Evolutionary conservation across 2,329 filamentous ascomycete genomes (phyloP), one percentile per base, ranked within the genome.

Genomic region (Fusarium anthophilum): DNA sequence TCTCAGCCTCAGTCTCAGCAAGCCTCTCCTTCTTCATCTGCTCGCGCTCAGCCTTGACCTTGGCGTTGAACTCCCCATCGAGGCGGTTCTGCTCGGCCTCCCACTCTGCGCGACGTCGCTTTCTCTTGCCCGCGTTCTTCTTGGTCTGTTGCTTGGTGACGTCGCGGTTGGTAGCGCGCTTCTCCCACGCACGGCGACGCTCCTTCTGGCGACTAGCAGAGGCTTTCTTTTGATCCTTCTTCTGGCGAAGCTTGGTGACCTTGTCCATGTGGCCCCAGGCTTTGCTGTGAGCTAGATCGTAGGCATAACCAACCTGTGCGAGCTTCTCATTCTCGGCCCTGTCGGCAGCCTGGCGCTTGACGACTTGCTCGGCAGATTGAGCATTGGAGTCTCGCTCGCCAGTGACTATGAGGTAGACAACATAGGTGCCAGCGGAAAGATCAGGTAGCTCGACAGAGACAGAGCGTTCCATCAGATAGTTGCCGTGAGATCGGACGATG

Each of bases 261-360:
- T 86, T 85, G 61, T 88, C 83, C 72, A 88, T 77, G 38, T 89
- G 86, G 2, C 83, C 81, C 55, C 86, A 84, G 3, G 87, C 89
- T 79, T 91, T 91, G 81, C 84, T 87, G 75, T 91, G 89, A 0
- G 89, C 89, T 11, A 91, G 76, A 74, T 91, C 89, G 66, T 91
- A 91, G 0, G 89, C 86, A 43, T 86, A 84, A 6, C 89, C 89
- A 14, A 91, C 87, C 43, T 88, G 86, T 3, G 87, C 85, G 5
- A 91, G 82, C 79, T 91, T 91, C 50, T 90, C 88, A 55, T 90
- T 90, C 69, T 88, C 85, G 2, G 73, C 61, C 17, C 87, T 85
- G 4, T 80, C 76, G 54, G 83, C 79, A 64, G 84, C 87, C 75
- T 90, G 86, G 17, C 82, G 81, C 76, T 88, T 87, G 30, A 91